Base-by-base conservation (phyloP, 768 basidiomycete species). In the Kwoniella dendrophila region DNA sequence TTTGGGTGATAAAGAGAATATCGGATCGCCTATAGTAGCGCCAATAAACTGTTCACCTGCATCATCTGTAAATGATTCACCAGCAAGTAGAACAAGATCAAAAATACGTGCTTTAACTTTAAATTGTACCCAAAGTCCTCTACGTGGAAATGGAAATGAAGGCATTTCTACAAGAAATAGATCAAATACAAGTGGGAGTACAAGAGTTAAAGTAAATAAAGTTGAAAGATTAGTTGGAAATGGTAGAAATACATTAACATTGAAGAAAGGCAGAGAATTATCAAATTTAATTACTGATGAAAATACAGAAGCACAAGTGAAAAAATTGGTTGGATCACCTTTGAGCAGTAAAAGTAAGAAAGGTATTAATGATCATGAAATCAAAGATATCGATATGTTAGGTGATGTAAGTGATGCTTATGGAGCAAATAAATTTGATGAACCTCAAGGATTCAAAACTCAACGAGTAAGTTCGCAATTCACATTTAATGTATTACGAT, bases 391-490 rank as follows among this genome's bases (percentile, higher is more conserved):
- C 40, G 36, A 26, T 45, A 51, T 51, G 49, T 33, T 78, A 27
- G 70, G 55, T 14, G 77, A 78, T 70, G 75, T 78, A 5, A 72
- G 70, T 33, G 73, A 73, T 43, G 73, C 73, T 20, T 76, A 78
- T 56, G 77, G 77, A 10, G 77, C 77, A 10, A 32, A 33, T 11
- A 62, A 34, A 24, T 67, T 66, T 0, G 49, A 47, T n/a, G 74
- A 71, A 51, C 76, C 76, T 5, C 52, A 53, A 10, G 76, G 76
- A 2, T 78, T 78, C 51, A 62, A 52, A 38, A 56, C 55, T 20
- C 63, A 64, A 34, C 30, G 59, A 34, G 60, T 56, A 47, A 62
- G 60, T 45, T 20, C 22, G 12, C 1, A 18, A 44, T 18, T 44
- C 18, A 24, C 10, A 7, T 44, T 20, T 10, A 24, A 4, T 10